Evolutionary conservation across 768 basidiomycete species (phyloP).

Genomic region (Tricholoma furcatifolium): DNA sequence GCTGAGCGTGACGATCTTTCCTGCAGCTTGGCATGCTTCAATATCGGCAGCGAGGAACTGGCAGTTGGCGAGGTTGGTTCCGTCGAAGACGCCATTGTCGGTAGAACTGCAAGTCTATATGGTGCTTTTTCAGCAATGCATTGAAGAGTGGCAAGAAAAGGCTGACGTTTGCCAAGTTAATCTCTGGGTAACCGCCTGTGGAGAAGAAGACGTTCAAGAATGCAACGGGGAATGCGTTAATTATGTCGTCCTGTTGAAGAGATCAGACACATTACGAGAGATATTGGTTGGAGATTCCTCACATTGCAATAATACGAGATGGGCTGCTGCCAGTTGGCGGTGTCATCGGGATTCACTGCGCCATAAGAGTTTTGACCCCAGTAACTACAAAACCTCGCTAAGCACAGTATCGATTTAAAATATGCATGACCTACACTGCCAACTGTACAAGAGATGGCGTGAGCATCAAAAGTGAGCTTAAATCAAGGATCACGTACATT

Average conservation of each 20-base stretch:
- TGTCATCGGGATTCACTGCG: slow-evolving; percentile 44
- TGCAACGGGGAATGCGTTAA: slow-evolving; percentile 60
- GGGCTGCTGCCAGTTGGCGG: slow-evolving; percentile 56
- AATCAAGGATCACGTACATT: slow-evolving; percentile 27
- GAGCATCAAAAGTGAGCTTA: background rate
- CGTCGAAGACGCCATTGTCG: slow-evolving; percentile 45
- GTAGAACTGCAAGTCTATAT: slow-evolving; percentile 48
- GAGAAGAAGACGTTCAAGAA: slow-evolving; percentile 64
- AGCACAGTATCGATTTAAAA: background rate
- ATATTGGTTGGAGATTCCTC: background rate
- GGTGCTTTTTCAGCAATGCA: background rate
- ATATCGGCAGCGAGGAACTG: slow-evolving; percentile 55
- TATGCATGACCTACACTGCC: slow-evolving; percentile 42
- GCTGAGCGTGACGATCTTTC: slow-evolving; percentile 49
- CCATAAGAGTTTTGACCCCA: slow-evolving; percentile 80
- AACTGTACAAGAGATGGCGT: slow-evolving; percentile 32
- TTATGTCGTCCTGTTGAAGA: slow-evolving; percentile 44
- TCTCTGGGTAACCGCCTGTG: slow-evolving; percentile 53
- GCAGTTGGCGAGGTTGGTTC: slow-evolving; percentile 59
- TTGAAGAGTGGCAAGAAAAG: background rate
- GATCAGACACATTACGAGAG: background rate
- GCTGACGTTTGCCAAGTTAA: slow-evolving; percentile 59
- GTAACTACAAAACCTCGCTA: slow-evolving; percentile 39
- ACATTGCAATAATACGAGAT: slow-evolving; percentile 60
- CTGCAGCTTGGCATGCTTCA: slow-evolving; percentile 53